A percentile compares a stretch with the other conserved stretches of the same genome.
phyloP scores from a whole-genome alignment of 1,284 basidiomycete species.

The Apiotrichum akiyoshidainum region DNA sequence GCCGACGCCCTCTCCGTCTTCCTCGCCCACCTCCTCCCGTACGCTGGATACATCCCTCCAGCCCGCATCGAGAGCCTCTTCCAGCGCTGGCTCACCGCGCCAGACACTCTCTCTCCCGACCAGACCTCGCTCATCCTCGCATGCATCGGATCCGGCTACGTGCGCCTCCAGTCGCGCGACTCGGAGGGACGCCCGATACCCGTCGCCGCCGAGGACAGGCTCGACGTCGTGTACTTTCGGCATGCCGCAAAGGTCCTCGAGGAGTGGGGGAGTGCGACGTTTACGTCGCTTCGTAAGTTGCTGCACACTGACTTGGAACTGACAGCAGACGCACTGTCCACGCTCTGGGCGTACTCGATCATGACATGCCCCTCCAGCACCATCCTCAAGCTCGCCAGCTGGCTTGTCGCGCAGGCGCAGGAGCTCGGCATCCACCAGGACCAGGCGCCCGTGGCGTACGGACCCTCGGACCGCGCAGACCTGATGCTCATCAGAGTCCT shows the following conservation, averaged over 20 bases:
- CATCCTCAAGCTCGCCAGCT: conserved; percentile 10
- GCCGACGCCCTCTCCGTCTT: conserved; percentile 14
- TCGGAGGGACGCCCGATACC: background rate
- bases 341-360: conserved; percentile 15
- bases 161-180: conserved; percentile 10
- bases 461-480: conserved; percentile 18
- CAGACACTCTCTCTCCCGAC: conserved; percentile 12
- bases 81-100: conserved; percentile 13
- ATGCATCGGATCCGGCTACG: conserved; percentile 13
- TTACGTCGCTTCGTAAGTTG: conserved; percentile 20
- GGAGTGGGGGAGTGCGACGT: conserved; percentile 16
- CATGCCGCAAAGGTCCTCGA: conserved; percentile 12
- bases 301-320: background rate
- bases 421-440: conserved; percentile 19
- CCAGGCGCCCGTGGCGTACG: conserved; percentile 7
- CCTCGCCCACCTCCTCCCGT: conserved; percentile 11
- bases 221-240: conserved; percentile 15
- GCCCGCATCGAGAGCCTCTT: conserved; percentile 11
- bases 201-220: conserved; percentile 4
- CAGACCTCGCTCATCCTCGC: conserved; percentile 12
- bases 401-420: conserved; percentile 19
- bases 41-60: conserved; percentile 12
- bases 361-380: conserved; percentile 11
- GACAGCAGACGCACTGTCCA: conserved; percentile 14
- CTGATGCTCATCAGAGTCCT: conserved; percentile 20